Conservation (phyloP, 371 early-diverging fungal genomes). For the Rhizopus microsporus region DNA sequence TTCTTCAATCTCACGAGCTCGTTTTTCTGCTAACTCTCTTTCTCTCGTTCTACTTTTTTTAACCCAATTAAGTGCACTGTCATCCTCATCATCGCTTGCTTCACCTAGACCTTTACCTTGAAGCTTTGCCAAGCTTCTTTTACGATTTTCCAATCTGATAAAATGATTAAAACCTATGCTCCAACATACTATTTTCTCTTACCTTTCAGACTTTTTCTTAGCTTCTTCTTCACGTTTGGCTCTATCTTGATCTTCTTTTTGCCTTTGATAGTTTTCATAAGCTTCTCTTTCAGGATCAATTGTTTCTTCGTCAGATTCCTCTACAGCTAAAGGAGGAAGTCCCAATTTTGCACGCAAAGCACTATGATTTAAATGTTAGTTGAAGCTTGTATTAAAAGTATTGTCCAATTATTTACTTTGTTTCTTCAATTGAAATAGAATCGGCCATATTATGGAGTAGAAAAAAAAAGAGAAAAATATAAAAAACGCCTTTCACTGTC, state of each 20-base stretch:
- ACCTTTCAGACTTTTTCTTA: conserved; percentile 59
- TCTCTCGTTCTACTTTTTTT: conserved; percentile 50
- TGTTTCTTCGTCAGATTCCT: conserved; percentile 34
- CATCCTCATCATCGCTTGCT: conserved; percentile 61
- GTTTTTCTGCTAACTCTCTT: conserved; percentile 54
- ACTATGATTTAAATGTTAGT: conserved; percentile 24
- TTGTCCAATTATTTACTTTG: conserved; percentile 49
- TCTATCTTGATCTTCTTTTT: conserved; percentile 53
- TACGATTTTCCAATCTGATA: conserved; percentile 58
- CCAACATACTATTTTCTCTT: conserved; percentile 9
- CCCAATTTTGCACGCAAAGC: conserved; percentile 72
- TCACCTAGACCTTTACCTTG: conserved; percentile 76
- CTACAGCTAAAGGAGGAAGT: conserved; percentile 63
- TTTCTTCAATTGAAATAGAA: conserved; percentile 61
- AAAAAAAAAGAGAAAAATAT: no score
- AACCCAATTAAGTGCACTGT: conserved; percentile 67
- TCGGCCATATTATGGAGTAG: conserved; percentile 28
- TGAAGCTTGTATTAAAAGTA: neutral
- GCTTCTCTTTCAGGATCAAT: conserved; percentile 58
- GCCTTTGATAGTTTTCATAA: conserved; percentile 63
- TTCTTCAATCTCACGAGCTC: conserved; percentile 50
- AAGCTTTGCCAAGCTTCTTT: conserved; percentile 58
- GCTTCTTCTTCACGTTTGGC: conserved; percentile 51
- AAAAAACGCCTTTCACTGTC: no score
- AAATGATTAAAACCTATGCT: conserved; percentile 4